These are phyloP conservation scores for Cardiosporidium cionae DNA, from an alignment of 169 alveolate species.

Conservation along the genomic window DNA sequence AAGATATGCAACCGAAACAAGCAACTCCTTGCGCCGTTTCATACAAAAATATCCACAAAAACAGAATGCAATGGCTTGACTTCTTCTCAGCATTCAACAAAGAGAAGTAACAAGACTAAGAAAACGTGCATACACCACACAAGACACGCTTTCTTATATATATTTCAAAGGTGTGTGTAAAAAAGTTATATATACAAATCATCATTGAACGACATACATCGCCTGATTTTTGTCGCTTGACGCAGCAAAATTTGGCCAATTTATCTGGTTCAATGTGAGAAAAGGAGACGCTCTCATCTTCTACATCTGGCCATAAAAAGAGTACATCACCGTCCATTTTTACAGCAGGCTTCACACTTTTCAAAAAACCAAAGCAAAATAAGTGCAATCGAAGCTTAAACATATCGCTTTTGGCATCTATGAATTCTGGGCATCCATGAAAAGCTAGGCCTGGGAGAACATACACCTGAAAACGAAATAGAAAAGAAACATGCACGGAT, in stretches of 20 bases:
- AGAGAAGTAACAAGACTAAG: not conserved
- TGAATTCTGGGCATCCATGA: constrained; percentile 41
- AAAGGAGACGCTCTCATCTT: constrained; percentile 14
- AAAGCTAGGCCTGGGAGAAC: not conserved
- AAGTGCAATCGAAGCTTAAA: constrained; percentile 41
- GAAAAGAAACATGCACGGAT: too few relatives aligned
- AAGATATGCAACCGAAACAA: too few relatives aligned
- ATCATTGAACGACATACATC: constrained; percentile 14
- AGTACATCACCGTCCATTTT: constrained; percentile 34
- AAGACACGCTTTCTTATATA: not conserved
- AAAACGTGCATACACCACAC: not conserved
- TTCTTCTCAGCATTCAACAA: too few relatives aligned
- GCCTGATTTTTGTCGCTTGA: constrained; percentile 16
- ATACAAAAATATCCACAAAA: too few relatives aligned
- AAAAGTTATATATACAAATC: too few relatives aligned
- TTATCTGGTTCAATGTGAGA: constrained; percentile 35
- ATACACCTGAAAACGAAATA: not conserved
- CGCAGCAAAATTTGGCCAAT: constrained; percentile 41
- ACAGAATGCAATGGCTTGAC: too few relatives aligned
- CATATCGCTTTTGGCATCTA: constrained; percentile 42
- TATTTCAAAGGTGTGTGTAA: not conserved
- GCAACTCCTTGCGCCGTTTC: too few relatives aligned
- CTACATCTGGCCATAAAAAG: constrained; percentile 35
- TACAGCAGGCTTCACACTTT: constrained; percentile 34
- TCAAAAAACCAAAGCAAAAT: constrained; percentile 46